Evolutionary conservation across 345 rosid species (phyloP).

Genomic region (Psidium friedrichsthalianum): DNA sequence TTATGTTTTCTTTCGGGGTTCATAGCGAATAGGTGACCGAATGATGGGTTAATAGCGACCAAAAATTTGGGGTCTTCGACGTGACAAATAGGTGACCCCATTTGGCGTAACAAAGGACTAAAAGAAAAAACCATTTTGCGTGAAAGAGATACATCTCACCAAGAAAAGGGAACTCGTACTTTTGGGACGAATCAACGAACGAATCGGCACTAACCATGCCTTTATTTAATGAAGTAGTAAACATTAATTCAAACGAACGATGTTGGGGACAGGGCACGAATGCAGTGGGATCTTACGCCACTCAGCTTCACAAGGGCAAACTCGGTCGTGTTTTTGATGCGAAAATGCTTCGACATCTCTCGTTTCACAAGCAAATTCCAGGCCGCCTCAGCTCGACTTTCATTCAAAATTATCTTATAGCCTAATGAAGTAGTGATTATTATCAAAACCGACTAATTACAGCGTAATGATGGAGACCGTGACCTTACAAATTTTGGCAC

Average conservation of each 20-base stretch:
- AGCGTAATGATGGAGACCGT: not conserved
- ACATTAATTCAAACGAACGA: not conserved
- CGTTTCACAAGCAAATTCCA: not conserved
- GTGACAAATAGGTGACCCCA: not conserved
- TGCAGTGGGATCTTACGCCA: not conserved
- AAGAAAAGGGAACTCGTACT: not conserved
- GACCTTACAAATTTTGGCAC: not conserved
- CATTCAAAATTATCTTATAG: not conserved
- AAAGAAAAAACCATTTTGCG: no score
- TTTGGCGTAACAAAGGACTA: not conserved
- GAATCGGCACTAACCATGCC: not conserved
- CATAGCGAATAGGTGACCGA: not conserved
- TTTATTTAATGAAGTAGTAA: not conserved
- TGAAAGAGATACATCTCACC: no score
- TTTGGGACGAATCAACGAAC: not conserved
- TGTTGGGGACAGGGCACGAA: not conserved
- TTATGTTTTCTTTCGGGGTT: not conserved
- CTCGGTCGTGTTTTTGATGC: not conserved
- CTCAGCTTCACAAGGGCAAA: not conserved
- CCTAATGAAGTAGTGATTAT: not conserved
- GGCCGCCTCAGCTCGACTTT: not conserved
- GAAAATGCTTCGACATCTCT: not conserved
- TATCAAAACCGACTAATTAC: not conserved
- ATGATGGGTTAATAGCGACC: not conserved
- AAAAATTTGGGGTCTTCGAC: not conserved